Evolutionary conservation across 2,329 filamentous ascomycete species (phyloP), one percentile per base, ranked within the genome.

Genomic region (Penicillium occitanis): DNA sequence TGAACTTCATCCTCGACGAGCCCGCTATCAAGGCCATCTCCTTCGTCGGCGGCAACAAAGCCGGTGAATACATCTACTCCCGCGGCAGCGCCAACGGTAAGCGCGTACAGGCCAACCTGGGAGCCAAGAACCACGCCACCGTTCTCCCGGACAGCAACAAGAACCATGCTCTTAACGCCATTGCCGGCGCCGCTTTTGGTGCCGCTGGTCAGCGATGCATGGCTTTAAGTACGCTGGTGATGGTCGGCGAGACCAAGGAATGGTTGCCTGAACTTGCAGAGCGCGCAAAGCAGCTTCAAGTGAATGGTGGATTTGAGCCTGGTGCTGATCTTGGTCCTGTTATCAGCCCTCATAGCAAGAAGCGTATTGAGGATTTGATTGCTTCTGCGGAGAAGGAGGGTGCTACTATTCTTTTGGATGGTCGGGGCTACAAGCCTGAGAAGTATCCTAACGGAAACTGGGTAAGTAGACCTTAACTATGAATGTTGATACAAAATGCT

Each of bases 171-270:
- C 74, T 90, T 44, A 88, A 88, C 71, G 85, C 86, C n/a, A 88
- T 90, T 72, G 81, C 85, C 1, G 87, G 87, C 65, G 87, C 87
- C 61, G 87, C 87, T 1, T 90, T 89, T 69, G 87, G 87, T 70
- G 87, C 87, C 61, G 87, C 87, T 33, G 87, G 87, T 4, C 87
- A 90, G 77, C 80, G 87, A 58, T 90, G 87, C 74, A 90, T 90
- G 87, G 87, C 87, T 33, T 77, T 89, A 35, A 88, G 85, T 73
- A 87, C 86, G 0, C 78, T 87, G 5, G 86, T 90, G 61, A 83
- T 87, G 75, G 83, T 89, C 35, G 87, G 87, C 46, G 83, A 86
- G 73, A 88, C 86, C 50, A 85, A 86, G 72, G 82, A 87, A 33
- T 89, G 87, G 86, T 79, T 89, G 10, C 78, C 82, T 3, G 86